These are phyloP conservation scores for Aspergillus candidus DNA, from an alignment of 2,329 filamentous ascomycete species.

Conservation along the genomic window DNA sequence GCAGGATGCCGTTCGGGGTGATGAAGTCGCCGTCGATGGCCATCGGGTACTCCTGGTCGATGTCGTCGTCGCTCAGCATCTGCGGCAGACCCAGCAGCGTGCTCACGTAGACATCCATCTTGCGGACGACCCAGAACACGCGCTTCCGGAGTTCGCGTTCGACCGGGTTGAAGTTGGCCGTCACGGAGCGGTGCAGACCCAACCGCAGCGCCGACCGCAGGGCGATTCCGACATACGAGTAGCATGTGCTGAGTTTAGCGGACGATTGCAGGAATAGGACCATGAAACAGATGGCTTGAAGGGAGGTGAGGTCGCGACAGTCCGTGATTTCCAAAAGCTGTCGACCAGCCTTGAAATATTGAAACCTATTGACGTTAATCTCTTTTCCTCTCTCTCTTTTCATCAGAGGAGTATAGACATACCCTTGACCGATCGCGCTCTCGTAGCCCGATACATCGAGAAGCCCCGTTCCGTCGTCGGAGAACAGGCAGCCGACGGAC, in stretches of 20 bases:
- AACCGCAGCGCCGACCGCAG: constrained; percentile 69
- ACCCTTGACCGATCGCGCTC: constrained; percentile 52
- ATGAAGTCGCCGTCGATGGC: constrained; percentile 45
- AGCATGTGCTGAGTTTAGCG: constrained; percentile 71
- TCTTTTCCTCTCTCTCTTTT: background rate
- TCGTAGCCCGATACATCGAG: constrained; percentile 43
- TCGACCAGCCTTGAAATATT: constrained; percentile 66
- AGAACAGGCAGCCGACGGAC: constrained; percentile 68
- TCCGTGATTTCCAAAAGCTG: constrained; percentile 56
- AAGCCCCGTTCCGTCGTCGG: constrained; percentile 50
- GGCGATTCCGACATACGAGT: constrained; percentile 73
- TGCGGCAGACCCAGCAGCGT: constrained; percentile 44
- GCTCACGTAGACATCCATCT: constrained; percentile 48
- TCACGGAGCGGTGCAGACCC: constrained; percentile 68
- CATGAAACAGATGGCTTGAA: constrained; percentile 73
- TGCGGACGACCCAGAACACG: constrained; percentile 48
- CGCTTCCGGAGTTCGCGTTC: constrained; percentile 68
- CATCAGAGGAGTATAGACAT: constrained; percentile 17
- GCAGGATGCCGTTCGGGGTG: constrained; percentile 39
- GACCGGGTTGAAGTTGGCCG: constrained; percentile 63
- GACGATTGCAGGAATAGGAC: constrained; percentile 75
- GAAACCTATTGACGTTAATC: constrained; percentile 48
- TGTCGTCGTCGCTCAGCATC: constrained; percentile 46
- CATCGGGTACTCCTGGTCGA: constrained; percentile 45
- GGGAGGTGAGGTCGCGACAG: constrained; percentile 65